A percentile compares a stretch with the other conserved stretches of the same genome.
These are phyloP conservation scores for Tetrahymena elliotti DNA, from an alignment of 73 alveolate genomes.

Conservation along the genomic window DNA sequence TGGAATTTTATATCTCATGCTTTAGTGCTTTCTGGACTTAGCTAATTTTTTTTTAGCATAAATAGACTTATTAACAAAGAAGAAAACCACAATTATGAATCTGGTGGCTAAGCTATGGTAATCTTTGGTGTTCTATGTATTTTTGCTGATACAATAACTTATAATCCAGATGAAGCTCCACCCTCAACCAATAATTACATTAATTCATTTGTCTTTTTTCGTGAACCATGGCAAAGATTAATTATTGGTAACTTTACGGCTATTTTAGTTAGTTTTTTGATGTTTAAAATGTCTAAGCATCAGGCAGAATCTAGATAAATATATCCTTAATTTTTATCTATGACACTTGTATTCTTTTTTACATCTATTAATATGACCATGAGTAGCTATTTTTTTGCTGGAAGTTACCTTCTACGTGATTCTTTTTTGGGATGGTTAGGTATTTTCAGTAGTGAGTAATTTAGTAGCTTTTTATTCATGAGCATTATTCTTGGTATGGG, in stretches of 20 bases:
- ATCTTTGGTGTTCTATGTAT: not conserved
- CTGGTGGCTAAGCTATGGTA: constrained; percentile 18
- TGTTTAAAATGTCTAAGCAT: not conserved
- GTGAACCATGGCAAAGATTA: constrained; percentile 15
- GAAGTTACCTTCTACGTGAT: not conserved
- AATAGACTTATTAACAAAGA: not conserved
- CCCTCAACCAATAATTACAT: not conserved
- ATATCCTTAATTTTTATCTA: constrained; percentile 13
- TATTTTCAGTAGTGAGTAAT: constrained; percentile 7
- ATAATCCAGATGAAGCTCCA: not conserved
- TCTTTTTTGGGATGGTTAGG: constrained; percentile 35
- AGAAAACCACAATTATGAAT: constrained; percentile 3
- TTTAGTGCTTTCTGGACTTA: constrained; percentile 1
- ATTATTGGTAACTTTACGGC: constrained; percentile 19
- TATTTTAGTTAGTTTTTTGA: not conserved
- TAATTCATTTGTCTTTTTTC: not conserved
- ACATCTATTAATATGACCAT: constrained; percentile 16
- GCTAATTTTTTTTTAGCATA: constrained; percentile 3
- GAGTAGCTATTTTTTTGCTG: constrained; percentile 18
- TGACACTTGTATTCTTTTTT: not conserved
- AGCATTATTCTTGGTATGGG: constrained; percentile 16
- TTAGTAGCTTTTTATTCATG: constrained; percentile 14
- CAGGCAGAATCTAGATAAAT: constrained; percentile 2
- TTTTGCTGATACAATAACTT: not conserved
- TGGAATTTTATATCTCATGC: constrained; percentile 17